Evolutionary conservation across 192 early-diverging fungal genomes (phyloP).

Genomic region (Rhizophagus sp.): DNA sequence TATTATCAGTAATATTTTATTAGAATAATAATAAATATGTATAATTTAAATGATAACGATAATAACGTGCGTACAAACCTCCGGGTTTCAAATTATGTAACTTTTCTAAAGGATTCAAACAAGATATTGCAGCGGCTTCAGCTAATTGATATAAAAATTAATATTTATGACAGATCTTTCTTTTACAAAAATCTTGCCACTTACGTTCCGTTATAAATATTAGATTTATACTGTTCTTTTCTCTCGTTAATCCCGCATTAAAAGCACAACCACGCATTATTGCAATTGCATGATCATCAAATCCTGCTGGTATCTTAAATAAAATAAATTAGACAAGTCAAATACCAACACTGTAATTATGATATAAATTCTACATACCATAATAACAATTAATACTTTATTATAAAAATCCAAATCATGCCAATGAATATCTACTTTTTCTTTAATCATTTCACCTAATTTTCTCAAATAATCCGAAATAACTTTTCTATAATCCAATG

Average conservation of each 20-base stretch:
- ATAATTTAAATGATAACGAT: not conserved
- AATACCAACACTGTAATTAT: not conserved
- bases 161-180: not conserved
- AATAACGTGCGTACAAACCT: not conserved
- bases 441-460: not conserved
- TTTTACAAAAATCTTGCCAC: not conserved
- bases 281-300: not conserved
- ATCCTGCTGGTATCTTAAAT: not conserved
- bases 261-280: conserved; percentile 19
- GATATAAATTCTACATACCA: not conserved
- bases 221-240: not conserved
- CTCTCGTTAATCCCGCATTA: not conserved
- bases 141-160: not conserved
- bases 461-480: conserved; percentile 17
- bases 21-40: not conserved
- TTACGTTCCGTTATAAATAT: not conserved
- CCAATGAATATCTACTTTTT: not conserved
- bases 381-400: not conserved
- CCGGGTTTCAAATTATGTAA: not conserved
- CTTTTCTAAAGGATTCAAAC: not conserved
- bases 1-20: not conserved
- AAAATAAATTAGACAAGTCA: not conserved
- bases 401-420: not conserved
- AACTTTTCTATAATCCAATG: not conserved
- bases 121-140: not conserved